A percentile compares a stretch with the other conserved stretches of the same genome.
Conservation (phyloP, 441 rosid species). For the Syzygium syzygioides region DNA sequence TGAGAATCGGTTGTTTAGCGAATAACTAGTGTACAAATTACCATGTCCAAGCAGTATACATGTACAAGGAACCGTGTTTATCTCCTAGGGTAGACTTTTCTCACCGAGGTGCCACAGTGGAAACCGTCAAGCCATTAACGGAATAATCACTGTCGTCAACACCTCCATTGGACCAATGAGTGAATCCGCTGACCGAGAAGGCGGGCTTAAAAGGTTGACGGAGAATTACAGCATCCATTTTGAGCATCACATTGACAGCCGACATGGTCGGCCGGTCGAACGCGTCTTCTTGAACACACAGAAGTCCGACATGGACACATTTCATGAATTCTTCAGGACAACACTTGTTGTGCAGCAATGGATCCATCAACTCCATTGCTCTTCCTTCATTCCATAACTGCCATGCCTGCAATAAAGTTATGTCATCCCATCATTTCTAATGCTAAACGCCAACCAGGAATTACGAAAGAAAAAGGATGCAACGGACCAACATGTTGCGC, state of each 20-base stretch:
- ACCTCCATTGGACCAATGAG: not conserved
- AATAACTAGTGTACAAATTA: not conserved
- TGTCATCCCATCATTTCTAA: not conserved
- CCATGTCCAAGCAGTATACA: not conserved
- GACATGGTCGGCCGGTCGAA: not conserved
- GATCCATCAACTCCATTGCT: not conserved
- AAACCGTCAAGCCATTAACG: not conserved
- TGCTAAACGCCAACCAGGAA: not conserved
- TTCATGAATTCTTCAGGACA: not conserved
- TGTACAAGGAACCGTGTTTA: not conserved
- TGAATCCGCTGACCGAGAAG: not conserved
- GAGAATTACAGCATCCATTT: not conserved
- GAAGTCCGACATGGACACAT: not conserved
- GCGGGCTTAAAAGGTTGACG: not conserved
- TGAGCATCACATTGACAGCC: not conserved
- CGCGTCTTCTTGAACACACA: not conserved
- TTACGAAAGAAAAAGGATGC: not conserved
- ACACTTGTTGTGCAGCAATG: not conserved
- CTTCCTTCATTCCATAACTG: not conserved
- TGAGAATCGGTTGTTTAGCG: not conserved
- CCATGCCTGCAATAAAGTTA: not conserved
- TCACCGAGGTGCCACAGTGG: not conserved
- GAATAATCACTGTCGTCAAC: not conserved
- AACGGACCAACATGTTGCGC: not conserved
- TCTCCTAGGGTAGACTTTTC: not conserved